Base-by-base conservation (phyloP, 108 stramenopile genomes). In the Chaetoceros tenuissimus region DNA sequence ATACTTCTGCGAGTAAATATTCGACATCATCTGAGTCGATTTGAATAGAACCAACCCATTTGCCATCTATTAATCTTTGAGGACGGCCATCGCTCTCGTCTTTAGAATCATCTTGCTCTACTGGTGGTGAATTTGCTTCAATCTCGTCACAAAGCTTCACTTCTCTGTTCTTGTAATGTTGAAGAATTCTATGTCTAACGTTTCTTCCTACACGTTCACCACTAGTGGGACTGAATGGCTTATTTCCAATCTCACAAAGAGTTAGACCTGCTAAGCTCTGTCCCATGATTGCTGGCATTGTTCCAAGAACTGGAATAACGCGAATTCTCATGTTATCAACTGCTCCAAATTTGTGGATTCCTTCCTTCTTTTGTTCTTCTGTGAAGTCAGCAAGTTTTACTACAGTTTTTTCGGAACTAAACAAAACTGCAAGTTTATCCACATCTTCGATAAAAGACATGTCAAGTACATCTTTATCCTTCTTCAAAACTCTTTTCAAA, bases 211-310 rank as follows among this genome's bases (percentile, higher is more conserved):
- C 58, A 23, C 91, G 79, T 57, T 84, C 80, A 21, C 81, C 92
- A 16, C 84, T 75, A 10, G 87, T 77, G 0, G 92, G 92, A 5
- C 75, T 68, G 56, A 98, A 89, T 1, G 90, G 93, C 55, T 98
- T 92, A 2, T 85, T 59, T 7, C 93, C 96, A n/a, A 97, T 54
- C 55, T 94, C 83, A 62, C 95, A 97, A 26, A 99, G 59, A 5
- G 86, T 83, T 66, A 84, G 67, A 18, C 93, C 75, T 2, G 96
- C 96, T 57, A 96, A 63, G 3, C 92, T 69, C 58, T 94, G 94
- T 49, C 98, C 98, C 85, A 97, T 96, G 52, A 99, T 88, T 28
- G 96, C 94, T 16, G 98, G 98, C 72, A 92, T 76, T 5, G 98
- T 95, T 10, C 98, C 98, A 30, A 99, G 66, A 0, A 99, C 98